These are phyloP conservation scores for Chaetoscypha palmicola DNA, from an alignment of 2,329 filamentous ascomycete species.

Conservation along the genomic window DNA sequence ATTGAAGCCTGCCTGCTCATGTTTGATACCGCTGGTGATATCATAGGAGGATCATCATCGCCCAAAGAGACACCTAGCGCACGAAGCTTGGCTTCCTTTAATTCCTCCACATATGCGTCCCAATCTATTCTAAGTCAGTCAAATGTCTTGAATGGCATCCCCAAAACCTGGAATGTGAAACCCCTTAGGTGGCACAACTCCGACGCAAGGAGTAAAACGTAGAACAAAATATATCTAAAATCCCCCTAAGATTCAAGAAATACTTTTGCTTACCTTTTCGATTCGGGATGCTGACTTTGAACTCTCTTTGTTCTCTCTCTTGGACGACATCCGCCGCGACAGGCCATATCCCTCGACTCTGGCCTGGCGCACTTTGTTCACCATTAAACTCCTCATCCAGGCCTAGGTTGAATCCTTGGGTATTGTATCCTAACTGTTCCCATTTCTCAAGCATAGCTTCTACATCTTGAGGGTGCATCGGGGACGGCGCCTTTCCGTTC, in stretches of 20 bases:
- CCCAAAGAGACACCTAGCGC: slow-evolving; percentile 81
- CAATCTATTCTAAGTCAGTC: slow-evolving; percentile 46
- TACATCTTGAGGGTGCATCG: slow-evolving; percentile 49
- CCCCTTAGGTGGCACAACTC: neutral
- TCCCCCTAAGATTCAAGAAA: slow-evolving; percentile 1
- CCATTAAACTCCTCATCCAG: slow-evolving; percentile 32
- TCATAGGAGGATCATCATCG: slow-evolving; percentile 60
- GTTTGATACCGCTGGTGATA: slow-evolving; percentile 58
- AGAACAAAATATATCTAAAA: too few relatives aligned
- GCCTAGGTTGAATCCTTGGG: slow-evolving; percentile 60
- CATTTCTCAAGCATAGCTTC: slow-evolving; percentile 57
- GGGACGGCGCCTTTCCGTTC: slow-evolving; percentile 45
- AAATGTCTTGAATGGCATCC: neutral
- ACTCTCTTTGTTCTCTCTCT: slow-evolving; percentile 48
- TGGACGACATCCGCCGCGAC: slow-evolving; percentile 48
- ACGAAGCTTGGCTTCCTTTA: slow-evolving; percentile 86
- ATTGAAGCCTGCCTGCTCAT: slow-evolving; percentile 61
- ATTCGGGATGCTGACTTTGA: slow-evolving; percentile 57
- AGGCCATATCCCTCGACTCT: slow-evolving; percentile 66
- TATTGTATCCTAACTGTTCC: slow-evolving; percentile 63
- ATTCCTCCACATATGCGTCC: slow-evolving; percentile 72
- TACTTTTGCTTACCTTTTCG: slow-evolving; percentile 28
- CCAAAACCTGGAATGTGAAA: slow-evolving; percentile 1
- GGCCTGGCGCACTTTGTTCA: slow-evolving; percentile 31
- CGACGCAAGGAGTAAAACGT: slow-evolving; percentile 2